These are phyloP conservation scores for Colletotrichum viniferum DNA, from an alignment of 2,329 filamentous ascomycete species.

Conservation along the genomic window DNA sequence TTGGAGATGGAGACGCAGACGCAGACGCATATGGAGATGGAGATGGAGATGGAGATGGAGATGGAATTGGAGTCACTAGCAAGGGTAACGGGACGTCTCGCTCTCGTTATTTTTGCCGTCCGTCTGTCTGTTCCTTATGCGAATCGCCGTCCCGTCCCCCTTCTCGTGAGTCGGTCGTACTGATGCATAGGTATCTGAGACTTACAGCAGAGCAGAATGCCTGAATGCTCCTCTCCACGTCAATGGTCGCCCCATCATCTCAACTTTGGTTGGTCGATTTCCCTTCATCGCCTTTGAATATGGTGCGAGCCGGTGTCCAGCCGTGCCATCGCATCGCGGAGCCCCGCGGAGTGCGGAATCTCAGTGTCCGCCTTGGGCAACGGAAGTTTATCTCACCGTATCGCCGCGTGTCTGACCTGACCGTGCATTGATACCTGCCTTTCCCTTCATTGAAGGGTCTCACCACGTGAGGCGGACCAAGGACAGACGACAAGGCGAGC, in stretches of 20 bases:
- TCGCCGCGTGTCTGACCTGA: too few relatives aligned
- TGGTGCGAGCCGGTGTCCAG: background rate
- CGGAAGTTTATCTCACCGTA: background rate
- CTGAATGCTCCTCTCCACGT: background rate
- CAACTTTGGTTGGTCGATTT: background rate
- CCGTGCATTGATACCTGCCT: background rate
- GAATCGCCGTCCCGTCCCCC: background rate
- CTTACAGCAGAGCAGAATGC: too few relatives aligned
- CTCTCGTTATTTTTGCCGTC: background rate
- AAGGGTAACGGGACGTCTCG: background rate
- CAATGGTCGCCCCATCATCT: background rate
- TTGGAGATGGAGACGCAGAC: background rate
- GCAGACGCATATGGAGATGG: background rate
- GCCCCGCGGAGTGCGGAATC: constrained; percentile 8
- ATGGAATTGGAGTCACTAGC: background rate
- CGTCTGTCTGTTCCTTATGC: background rate
- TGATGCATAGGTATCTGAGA: too few relatives aligned
- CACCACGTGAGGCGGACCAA: constrained; percentile 8
- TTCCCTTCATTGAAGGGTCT: background rate
- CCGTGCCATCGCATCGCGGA: background rate
- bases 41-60: background rate
- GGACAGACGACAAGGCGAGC: constrained; percentile 3
- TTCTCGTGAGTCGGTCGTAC: too few relatives aligned
- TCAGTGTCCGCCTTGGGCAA: background rate
- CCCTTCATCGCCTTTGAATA: background rate